Conservation (phyloP, 1,284 basidiomycete species). For the Fomitopsis pinicola region DNA sequence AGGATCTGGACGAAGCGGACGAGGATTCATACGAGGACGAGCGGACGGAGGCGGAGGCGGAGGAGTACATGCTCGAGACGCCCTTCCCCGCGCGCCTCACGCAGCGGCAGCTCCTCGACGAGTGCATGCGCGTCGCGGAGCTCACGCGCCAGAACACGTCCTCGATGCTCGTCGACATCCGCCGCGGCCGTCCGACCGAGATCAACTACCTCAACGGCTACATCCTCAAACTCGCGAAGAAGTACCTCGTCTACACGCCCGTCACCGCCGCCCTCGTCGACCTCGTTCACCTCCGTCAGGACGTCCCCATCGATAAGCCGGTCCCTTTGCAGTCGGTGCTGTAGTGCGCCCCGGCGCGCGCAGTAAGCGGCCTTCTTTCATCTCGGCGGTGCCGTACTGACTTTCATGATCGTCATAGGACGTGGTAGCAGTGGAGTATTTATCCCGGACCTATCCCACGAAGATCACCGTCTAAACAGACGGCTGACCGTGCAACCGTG, state of each 20-base stretch:
- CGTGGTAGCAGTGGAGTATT: neutral
- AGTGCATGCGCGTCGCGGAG: constrained; percentile 52
- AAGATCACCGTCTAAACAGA: neutral
- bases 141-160: constrained; percentile 65
- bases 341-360: neutral
- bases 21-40: constrained; percentile 2
- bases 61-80: constrained; percentile 17
- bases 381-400: neutral
- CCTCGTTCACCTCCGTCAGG: constrained; percentile 50
- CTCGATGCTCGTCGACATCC: constrained; percentile 75
- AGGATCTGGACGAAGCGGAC: neutral
- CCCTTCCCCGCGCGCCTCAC: constrained; percentile 38
- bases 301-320: constrained; percentile 27
- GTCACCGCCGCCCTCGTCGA: constrained; percentile 47
- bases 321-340: constrained; percentile 1
- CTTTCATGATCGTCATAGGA: constrained; percentile 1
- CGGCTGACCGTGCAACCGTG: neutral
- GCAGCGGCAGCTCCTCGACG: constrained; percentile 36
- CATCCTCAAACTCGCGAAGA: constrained; percentile 60
- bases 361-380: neutral
- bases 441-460: neutral
- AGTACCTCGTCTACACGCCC: constrained; percentile 63
- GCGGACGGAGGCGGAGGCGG: constrained; percentile 11
- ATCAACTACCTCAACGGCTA: constrained; percentile 89
- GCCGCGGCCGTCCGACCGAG: constrained; percentile 60